These are phyloP conservation scores for Alliaria petiolata DNA, from an alignment of 345 rosid genomes.

Conservation along the genomic window DNA sequence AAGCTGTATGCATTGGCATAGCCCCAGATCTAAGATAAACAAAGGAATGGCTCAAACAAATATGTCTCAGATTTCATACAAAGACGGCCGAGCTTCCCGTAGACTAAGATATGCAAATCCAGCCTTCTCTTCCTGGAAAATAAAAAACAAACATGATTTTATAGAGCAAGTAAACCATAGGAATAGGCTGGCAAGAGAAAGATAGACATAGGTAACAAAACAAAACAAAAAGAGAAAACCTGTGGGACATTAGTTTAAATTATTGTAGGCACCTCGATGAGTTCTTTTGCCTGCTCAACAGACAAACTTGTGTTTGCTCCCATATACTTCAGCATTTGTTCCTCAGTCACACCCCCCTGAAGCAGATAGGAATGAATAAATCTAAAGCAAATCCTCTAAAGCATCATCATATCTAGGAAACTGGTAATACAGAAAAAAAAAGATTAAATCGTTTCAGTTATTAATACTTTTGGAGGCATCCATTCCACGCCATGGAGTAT, in stretches of 20 bases:
- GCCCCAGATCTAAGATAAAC: background rate
- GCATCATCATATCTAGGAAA: background rate
- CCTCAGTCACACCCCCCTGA: conserved; percentile 94
- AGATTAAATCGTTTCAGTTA: background rate
- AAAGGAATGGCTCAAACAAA: conserved; percentile 12
- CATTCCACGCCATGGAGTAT: conserved; percentile 97
- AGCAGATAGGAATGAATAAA: background rate
- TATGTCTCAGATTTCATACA: conserved; percentile 48
- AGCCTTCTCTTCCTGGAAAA: conserved; percentile 69
- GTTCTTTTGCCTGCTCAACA: conserved; percentile 62
- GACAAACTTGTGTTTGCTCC: conserved; percentile 87
- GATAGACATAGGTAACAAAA: background rate
- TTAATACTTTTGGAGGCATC: conserved; percentile 92
- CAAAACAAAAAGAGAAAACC: background rate
- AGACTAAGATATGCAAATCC: conserved; percentile 93
- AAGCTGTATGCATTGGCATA: background rate
- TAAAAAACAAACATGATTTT: conserved; percentile 14
- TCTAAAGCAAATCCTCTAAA: background rate
- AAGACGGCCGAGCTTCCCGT: conserved; percentile 85
- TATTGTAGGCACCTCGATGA: conserved; percentile 70
- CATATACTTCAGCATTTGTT: conserved; percentile 93
- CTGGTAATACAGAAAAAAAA: background rate
- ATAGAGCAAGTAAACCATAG: background rate
- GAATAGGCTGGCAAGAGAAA: background rate
- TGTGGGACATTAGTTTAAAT: conserved; percentile 3